Evolutionary conservation across 345 rosid species (phyloP), one percentile per base, ranked within the genome.

Genomic region (Boechera retrofracta): DNA sequence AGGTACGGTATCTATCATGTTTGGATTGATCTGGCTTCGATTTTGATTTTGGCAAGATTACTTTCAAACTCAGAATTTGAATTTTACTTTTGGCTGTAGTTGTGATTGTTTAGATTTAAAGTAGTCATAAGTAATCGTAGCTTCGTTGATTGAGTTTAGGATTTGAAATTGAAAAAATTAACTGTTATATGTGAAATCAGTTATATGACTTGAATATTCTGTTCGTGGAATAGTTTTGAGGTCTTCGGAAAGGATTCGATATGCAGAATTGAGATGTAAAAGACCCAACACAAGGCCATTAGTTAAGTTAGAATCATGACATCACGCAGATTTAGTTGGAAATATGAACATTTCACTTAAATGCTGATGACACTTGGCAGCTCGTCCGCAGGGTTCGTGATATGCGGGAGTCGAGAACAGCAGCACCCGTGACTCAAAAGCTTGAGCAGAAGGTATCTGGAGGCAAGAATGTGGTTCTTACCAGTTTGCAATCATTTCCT

Each of bases 311-410:
- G 38, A 10, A 76, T 24, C 24, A 53, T 76, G 36, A 8, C 48
- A 29, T 68, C 28, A 61, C 4, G 45, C 42, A 18, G 33, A 47
- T 52, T 70, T 45, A 28, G 48, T 64, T 61, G 28, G 54, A 33
- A 45, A 47, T 29, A 72, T 62, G 48, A 39, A 10, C 32, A 2
- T 26, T 62, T 44, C 44, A 70, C 58, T 70, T 36, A 12, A 31
- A 45, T 57, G 38, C 24, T 21, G 48, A 64, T 57, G 67, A 18
- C 6, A 39, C 82, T 67, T 71, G 77, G 75, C 83, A 94, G 98
- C 98, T 94, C 78, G 82, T 90, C 31, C 92, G 95, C 49, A 85
- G 95, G 64, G 98, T 94, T 74, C 98, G 97, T 63, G 98, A 86
- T 35, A 94, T 94, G 98, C 84, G 98, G 76, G 98, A 94, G 77